phyloP scores from a whole-genome alignment of 352 stramenopile species.

The Globisporangium carolinianum region DNA sequence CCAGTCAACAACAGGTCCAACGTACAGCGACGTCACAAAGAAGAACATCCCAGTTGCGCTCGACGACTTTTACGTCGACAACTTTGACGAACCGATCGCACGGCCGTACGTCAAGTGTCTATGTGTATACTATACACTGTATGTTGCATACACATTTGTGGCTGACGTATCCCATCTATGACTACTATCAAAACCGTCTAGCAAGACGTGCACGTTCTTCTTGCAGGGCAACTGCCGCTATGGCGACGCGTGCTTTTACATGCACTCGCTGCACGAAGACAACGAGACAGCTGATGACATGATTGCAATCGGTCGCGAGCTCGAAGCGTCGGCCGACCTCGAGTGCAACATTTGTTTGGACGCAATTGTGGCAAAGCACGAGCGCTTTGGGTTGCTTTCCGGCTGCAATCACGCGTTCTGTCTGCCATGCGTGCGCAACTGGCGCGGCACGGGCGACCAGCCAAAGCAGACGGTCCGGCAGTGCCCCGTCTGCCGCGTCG shows the following conservation, averaged over 20 bases:
- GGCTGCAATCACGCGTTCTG: slow-evolving; percentile 81
- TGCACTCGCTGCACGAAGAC: slow-evolving; percentile 45
- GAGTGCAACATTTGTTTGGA: slow-evolving; percentile 88
- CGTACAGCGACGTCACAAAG: slow-evolving; percentile 44
- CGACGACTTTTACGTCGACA: slow-evolving; percentile 19
- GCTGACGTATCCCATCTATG: too few species aligned
- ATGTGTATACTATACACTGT: neutral
- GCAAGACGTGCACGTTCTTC: slow-evolving; percentile 80
- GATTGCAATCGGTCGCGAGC: slow-evolving; percentile 49
- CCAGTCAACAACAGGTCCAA: slow-evolving; percentile 4
- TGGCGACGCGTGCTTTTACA: slow-evolving; percentile 75
- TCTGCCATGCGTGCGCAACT: slow-evolving; percentile 77
- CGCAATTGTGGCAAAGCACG: slow-evolving; percentile 57
- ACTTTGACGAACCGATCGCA: slow-evolving; percentile 29
- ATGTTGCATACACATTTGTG: neutral
- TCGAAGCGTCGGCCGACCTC: slow-evolving; percentile 51
- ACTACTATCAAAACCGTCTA: slow-evolving; percentile 9
- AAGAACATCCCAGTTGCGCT: slow-evolving; percentile 23
- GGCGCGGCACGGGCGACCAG: slow-evolving; percentile 51
- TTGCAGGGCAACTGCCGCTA: slow-evolving; percentile 76
- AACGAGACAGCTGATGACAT: slow-evolving; percentile 43
- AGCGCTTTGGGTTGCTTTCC: slow-evolving; percentile 79
- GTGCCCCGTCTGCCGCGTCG: slow-evolving; percentile 67
- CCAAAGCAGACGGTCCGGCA: slow-evolving; percentile 74
- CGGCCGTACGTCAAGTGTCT: slow-evolving; percentile 36